Conservation (phyloP, 2,329 filamentous ascomycete species). For the Bisporella sp. region DNA sequence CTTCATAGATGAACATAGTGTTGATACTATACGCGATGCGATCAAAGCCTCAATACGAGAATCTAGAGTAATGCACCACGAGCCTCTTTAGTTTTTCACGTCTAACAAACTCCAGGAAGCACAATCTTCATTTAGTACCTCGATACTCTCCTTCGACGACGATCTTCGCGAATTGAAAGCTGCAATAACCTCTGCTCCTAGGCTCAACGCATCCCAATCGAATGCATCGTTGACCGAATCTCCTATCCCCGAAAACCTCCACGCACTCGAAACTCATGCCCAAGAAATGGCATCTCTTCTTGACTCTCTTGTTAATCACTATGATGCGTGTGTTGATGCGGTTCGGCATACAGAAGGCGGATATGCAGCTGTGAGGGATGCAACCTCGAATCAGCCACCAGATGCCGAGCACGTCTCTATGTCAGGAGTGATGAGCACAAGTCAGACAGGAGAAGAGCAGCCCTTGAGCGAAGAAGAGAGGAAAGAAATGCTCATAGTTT, state of each 20-base stretch:
- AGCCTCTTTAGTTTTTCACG: neutral
- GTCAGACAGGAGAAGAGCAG: slow-evolving; percentile 48
- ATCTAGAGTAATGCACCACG: slow-evolving; percentile 46
- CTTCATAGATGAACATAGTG: slow-evolving; percentile 68
- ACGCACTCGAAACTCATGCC: slow-evolving; percentile 47
- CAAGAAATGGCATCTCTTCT: slow-evolving; percentile 77
- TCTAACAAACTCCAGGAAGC: slow-evolving; percentile 39
- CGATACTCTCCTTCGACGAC: slow-evolving; percentile 62
- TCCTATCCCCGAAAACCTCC: slow-evolving; percentile 39
- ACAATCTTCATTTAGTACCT: slow-evolving; percentile 66
- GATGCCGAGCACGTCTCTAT: slow-evolving; percentile 48
- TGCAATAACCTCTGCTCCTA: slow-evolving; percentile 28
- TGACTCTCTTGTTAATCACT: slow-evolving; percentile 76
- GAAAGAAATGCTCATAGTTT: slow-evolving; percentile 73
- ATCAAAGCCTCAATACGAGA: slow-evolving; percentile 66
- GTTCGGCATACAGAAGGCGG: slow-evolving; percentile 85
- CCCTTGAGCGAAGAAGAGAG: slow-evolving; percentile 71
- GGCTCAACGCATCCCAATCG: slow-evolving; percentile 22
- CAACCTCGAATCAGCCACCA: slow-evolving; percentile 53
- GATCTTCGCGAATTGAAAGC: slow-evolving; percentile 60
- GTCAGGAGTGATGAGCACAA: slow-evolving; percentile 52
- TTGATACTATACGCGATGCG: slow-evolving; percentile 56
- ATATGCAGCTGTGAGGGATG: slow-evolving; percentile 60
- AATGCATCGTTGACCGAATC: slow-evolving; percentile 12
- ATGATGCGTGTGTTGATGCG: slow-evolving; percentile 87